Evolutionary conservation across 2,329 filamentous ascomycete species (phyloP), one percentile per base, ranked within the genome.

Genomic region (Exophiala alcalophila): DNA sequence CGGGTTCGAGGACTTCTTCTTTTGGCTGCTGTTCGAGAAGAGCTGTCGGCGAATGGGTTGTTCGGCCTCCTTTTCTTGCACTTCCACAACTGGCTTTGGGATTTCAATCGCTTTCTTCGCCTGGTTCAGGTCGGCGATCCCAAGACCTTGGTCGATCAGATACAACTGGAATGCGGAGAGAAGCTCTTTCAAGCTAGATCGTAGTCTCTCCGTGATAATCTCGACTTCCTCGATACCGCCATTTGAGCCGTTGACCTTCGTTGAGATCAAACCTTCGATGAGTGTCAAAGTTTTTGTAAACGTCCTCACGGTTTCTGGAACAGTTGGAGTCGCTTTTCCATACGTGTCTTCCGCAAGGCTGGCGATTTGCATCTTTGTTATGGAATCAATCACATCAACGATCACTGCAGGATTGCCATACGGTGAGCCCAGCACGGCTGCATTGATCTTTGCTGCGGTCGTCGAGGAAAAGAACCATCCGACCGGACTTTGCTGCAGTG

Each of bases 261-360:
- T 71, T 1, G 78, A 72, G 52, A 80, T 73, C 59, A 94, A 88
- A 1, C 61, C 66, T 57, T 94, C 83, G 3, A 95, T 68, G 53
- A 80, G 80, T 40, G 70, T 74, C 42, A 89, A 81, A 0, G 85
- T 80, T 30, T 62, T 60, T 6, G 86, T 90, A 48, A 94, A 78
- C 1, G 80, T 78, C 32, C 83, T 78, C 36, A 96, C 78, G 43
- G 94, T 82, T 34, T 67, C 68, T 1, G 85, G 79, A 2, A 97
- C 80, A 52, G 92, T 86, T 29, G 81, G 74, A 53, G 94, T 84
- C n/a, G 94, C 91, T 55, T 86, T 85, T 10, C 91, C 91, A 59
- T 81, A 92, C 32, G 76, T 76, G 61, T 97, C 91, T 63, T 97
- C 90, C 3, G 71, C 70, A 40, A 96, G 66, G 63, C 85, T 91